A percentile compares a stretch with the other conserved stretches of the same genome.
Conservation (phyloP, 2,329 filamentous ascomycete species). For the Cercospora citrullina region DNA sequence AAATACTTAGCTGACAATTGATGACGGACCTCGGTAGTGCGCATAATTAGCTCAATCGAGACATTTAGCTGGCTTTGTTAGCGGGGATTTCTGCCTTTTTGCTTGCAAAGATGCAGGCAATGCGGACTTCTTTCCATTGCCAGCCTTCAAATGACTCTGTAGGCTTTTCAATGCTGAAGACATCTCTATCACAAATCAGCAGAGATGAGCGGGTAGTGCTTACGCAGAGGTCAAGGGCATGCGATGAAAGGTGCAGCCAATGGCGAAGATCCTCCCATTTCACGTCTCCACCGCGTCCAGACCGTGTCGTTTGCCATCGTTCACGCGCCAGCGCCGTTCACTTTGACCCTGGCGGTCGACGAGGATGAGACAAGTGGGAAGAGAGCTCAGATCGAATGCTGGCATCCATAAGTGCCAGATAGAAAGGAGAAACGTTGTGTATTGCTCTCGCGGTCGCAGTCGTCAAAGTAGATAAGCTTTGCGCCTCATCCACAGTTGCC, state of each 20-base stretch:
- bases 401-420: not conserved
- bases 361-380: not conserved
- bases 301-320: not conserved
- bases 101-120: not conserved
- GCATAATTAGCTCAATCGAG: not conserved
- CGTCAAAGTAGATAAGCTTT: constrained; percentile 3
- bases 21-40: not conserved
- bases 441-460: not conserved
- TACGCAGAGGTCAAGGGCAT: not conserved
- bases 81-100: not conserved
- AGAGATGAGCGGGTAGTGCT: not conserved
- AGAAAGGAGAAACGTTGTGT: not conserved
- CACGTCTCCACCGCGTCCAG: not conserved
- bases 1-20: constrained; percentile 18
- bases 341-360: not conserved
- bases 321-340: not conserved
- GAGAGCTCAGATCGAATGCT: not conserved
- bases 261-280: not conserved
- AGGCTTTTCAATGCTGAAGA: not conserved
- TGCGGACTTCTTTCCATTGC: not conserved
- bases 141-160: not conserved
- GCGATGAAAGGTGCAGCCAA: not conserved
- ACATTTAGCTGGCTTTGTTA: not conserved
- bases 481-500: constrained; percentile 5
- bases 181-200: not conserved